Percentiles rank a stretch among this genome's conserved stretches.
Evolutionary conservation across 2,329 filamentous ascomycete genomes (phyloP).

Genomic region (Trematosphaeria pertusa): DNA sequence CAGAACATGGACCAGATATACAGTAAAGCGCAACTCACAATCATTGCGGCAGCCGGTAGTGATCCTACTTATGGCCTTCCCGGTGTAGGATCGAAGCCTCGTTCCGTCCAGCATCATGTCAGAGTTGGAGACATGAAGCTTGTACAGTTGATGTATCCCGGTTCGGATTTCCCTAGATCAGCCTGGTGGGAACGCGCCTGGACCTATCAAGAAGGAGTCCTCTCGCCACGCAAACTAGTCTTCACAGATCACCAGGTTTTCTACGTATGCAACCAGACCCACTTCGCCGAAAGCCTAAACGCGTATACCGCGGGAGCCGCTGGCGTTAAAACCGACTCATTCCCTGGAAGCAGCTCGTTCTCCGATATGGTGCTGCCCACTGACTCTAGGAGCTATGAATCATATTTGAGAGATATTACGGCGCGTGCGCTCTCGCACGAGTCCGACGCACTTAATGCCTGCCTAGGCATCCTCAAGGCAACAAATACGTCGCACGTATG

Average conservation of each 20-base stretch:
- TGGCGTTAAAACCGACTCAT: too few species aligned
- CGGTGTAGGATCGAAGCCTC: not conserved
- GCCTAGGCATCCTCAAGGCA: not conserved
- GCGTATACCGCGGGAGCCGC: not conserved
- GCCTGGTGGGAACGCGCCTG: not conserved
- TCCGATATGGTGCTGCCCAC: not conserved
- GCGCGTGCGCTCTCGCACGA: not conserved
- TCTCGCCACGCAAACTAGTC: constrained; percentile 5
- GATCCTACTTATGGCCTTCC: constrained; percentile 6
- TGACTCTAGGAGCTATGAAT: not conserved
- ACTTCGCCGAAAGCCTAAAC: not conserved
- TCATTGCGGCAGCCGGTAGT: constrained; percentile 10
- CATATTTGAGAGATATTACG: constrained; percentile 1
- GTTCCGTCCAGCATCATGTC: not conserved
- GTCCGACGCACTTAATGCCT: constrained; percentile 1
- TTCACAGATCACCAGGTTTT: constrained; percentile 4
- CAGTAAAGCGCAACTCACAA: constrained; percentile 10
- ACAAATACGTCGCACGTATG: not conserved
- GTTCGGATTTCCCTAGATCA: not conserved
- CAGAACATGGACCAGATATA: constrained; percentile 12
- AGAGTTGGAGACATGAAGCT: not conserved
- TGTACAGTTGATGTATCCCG: not conserved
- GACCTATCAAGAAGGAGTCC: constrained; percentile 11
- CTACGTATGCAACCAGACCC: not conserved
- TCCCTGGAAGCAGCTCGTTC: too few species aligned